Evolutionary conservation across 192 early-diverging fungal species (phyloP), one percentile per base, ranked within the genome.

Genomic region (Coemansia erecta): DNA sequence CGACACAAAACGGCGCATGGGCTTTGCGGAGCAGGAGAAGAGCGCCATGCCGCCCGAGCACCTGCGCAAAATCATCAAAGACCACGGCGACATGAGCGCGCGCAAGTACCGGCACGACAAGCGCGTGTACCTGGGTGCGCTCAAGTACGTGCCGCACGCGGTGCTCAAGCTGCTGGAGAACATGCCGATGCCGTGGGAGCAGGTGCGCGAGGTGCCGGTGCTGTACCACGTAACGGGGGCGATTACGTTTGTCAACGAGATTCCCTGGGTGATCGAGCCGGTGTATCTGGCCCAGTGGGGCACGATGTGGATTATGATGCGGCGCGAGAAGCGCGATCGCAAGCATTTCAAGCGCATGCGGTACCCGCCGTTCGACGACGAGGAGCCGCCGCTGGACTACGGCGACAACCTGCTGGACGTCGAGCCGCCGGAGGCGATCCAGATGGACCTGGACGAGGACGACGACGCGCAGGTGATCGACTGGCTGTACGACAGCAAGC

Each of bases 151-250:
- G 14, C 97, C 97, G 2, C 97, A 99, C 63, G 95, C 97, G 2
- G 94, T 99, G 28, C 73, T 99, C 21, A 99, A 99, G 73, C 84
- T 99, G 59, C 69, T 99, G 61, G 95, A 99, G 69, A 98, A 97
- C 66, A 99, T 99, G 94, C 97, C 94, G n/a, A 97, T 98, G 97
- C 97, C 97, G 1, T 98, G 97, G 97, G 97, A 98, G 81, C 95
- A 97, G 63, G 90, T 92, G 61, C 88, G 95, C 66, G 95, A 99
- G 65, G 95, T 99, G 12, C 86, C 90, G 7, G 93, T 95, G 18
- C 82, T 98, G 23, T 99, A 99, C 77, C 97, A 99, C 71, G 91
- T 98, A 40, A 97, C 95, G 9, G 97, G 97, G 46, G 97, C 97
- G 22, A 98, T 99, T 56, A 95, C 97, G 0, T 98, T 99, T 82